A percentile compares a stretch with the other conserved stretches of the same genome.
Evolutionary conservation across 106 monocot species (phyloP).

Genomic region (Cymbidium sinense): DNA sequence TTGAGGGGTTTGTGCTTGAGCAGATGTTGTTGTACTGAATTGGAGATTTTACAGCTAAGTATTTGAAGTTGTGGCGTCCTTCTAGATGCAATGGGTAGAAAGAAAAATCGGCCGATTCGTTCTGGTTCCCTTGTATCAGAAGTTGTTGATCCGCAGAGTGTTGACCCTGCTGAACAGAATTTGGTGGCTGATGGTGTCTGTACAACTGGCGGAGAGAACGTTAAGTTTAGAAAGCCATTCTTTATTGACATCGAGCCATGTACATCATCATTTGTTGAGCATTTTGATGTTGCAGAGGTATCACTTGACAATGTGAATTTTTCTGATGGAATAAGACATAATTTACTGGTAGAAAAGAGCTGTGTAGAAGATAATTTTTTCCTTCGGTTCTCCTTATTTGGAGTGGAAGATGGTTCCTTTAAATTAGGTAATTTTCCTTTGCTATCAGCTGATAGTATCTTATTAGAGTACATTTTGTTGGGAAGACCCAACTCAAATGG

Average conservation of each 20-base stretch:
- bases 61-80: not conserved
- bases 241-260: constrained; percentile 50
- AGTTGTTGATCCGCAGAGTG: not conserved
- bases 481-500: constrained; percentile 19
- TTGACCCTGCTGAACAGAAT: constrained; percentile 6
- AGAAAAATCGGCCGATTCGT: constrained; percentile 64
- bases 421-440: constrained; percentile 77
- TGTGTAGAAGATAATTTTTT: constrained; percentile 15
- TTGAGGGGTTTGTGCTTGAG: not conserved
- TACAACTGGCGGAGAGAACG: constrained; percentile 9
- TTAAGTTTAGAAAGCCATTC: constrained; percentile 18
- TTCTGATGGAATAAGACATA: constrained; percentile 26
- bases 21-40: not conserved
- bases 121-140: constrained; percentile 31
- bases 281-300: constrained; percentile 78
- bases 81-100: constrained; percentile 52
- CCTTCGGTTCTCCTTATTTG: constrained; percentile 50
- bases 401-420: constrained; percentile 45
- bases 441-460: constrained; percentile 41
- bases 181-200: not conserved
- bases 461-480: constrained; percentile 42
- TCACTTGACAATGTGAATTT: constrained; percentile 45
- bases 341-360: constrained; percentile 26
- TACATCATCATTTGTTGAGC: constrained; percentile 33
- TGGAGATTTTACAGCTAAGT: not conserved